phyloP scores from a whole-genome alignment of 345 rosid species.

The Dimocarpus longan region DNA sequence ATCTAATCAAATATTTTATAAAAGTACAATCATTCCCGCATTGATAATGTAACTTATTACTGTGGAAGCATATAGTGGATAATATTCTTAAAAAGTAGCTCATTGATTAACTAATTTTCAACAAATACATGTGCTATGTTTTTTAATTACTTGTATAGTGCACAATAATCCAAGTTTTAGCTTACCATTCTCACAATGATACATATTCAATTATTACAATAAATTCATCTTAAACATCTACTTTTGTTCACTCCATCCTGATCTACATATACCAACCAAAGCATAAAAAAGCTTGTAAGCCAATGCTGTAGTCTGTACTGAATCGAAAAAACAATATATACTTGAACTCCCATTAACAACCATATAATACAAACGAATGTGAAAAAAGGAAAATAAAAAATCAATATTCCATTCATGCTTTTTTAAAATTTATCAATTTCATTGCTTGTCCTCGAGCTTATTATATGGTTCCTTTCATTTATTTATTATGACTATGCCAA shows the following conservation, averaged over 20 bases:
- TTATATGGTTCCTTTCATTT: constrained; percentile 14
- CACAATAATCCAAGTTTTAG: constrained; percentile 23
- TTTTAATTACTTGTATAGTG: constrained; percentile 14
- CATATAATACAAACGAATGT: not conserved
- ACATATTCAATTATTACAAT: not conserved
- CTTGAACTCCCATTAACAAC: constrained; percentile 6
- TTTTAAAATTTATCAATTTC: not conserved
- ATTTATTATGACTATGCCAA: constrained; percentile 23
- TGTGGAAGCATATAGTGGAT: not conserved
- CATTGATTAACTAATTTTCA: constrained; percentile 6
- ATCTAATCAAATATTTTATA: too few species aligned
- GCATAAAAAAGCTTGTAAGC: not conserved
- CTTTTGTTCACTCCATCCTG: not conserved
- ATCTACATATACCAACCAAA: not conserved
- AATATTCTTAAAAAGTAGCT: not conserved
- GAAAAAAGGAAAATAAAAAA: not conserved
- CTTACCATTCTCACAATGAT: not conserved
- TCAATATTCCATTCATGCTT: not conserved
- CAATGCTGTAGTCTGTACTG: not conserved
- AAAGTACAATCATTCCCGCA: too few species aligned
- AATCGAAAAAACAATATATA: not conserved
- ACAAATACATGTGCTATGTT: constrained; percentile 33
- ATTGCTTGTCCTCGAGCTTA: not conserved
- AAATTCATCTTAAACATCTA: not conserved
- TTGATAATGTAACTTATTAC: too few species aligned